phyloP scores from a whole-genome alignment of 306 rosid genomes.

The Fragaria ananassa region DNA sequence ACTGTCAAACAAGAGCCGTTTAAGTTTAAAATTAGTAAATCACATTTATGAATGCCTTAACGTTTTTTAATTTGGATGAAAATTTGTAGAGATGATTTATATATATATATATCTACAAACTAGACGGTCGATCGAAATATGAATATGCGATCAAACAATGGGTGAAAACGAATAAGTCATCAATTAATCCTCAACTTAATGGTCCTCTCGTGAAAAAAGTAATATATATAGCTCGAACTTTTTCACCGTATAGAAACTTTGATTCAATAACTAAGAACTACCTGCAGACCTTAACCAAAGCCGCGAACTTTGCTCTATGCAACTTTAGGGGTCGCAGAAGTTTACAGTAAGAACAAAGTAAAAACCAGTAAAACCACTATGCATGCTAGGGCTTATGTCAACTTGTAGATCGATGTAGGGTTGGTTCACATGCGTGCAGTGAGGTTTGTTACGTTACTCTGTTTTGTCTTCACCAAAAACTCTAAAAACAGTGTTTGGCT shows the following conservation, averaged over 20 bases:
- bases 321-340: not conserved
- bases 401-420: not conserved
- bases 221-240: not conserved
- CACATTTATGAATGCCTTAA: no score
- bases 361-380: not conserved
- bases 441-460: not conserved
- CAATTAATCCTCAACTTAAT: no score
- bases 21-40: no score
- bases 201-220: no score
- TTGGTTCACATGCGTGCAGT: slow-evolving; percentile 20
- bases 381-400: slow-evolving; percentile 1
- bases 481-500: not conserved
- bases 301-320: not conserved
- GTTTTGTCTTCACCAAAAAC: slow-evolving; percentile 8
- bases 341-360: not conserved
- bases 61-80: no score
- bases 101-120: no score
- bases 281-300: not conserved
- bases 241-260: not conserved
- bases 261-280: not conserved
- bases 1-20: no score
- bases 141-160: no score
- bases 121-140: no score
- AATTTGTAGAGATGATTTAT: no score
- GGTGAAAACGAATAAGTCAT: no score